These are phyloP conservation scores for Alternaria arborescens DNA, from an alignment of 2,329 filamentous ascomycete species.

Conservation along the genomic window DNA sequence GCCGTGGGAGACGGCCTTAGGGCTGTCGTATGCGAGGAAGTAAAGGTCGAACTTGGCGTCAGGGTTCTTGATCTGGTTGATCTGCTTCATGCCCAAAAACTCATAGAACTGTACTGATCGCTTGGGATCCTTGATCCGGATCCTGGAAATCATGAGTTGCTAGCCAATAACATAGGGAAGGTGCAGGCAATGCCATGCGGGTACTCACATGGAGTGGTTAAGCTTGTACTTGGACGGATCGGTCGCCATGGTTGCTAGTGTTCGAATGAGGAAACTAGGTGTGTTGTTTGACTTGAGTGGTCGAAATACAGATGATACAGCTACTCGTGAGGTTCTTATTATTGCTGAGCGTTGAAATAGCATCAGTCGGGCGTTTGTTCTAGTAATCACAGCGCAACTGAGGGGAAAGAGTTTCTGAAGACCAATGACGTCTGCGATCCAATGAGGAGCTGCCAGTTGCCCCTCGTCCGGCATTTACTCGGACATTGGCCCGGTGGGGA, in stretches of 20 bases:
- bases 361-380: constrained; percentile 31
- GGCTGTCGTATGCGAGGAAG: constrained; percentile 88
- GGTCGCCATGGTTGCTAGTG: constrained; percentile 62
- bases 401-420: constrained; percentile 41
- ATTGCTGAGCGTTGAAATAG: constrained; percentile 29
- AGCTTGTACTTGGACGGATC: constrained; percentile 71
- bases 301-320: constrained; percentile 15
- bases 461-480: constrained; percentile 31
- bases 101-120: constrained; percentile 89
- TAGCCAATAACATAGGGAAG: constrained; percentile 11
- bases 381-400: constrained; percentile 2
- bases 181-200: constrained; percentile 15
- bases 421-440: constrained; percentile 27
- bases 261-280: constrained; percentile 25
- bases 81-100: constrained; percentile 84
- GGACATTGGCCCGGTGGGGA: constrained; percentile 11
- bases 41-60: constrained; percentile 95
- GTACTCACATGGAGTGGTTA: constrained; percentile 64
- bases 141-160: constrained; percentile 22
- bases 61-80: constrained; percentile 82
- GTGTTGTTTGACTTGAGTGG: constrained; percentile 16
- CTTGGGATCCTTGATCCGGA: constrained; percentile 94
- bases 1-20: constrained; percentile 75
- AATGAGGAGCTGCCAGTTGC: constrained; percentile 19
- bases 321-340: constrained; percentile 13